Evolutionary conservation across 1,139 yeast species (phyloP), one percentile per base, ranked within the genome.

Genomic region (Spencermartinsiella ligniputridi): DNA sequence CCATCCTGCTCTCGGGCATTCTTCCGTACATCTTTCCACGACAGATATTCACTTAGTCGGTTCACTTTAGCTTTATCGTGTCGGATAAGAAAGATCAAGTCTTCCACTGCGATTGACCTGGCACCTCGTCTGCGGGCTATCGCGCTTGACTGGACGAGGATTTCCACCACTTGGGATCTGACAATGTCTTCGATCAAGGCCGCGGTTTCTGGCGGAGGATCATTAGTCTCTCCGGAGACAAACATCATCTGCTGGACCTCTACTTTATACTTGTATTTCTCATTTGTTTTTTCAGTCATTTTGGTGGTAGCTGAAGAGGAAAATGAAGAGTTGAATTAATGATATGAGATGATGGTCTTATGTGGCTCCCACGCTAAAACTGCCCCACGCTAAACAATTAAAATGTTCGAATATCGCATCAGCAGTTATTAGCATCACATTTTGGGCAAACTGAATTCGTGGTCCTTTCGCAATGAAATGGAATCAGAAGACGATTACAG

Each of bases 201-300:
- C 0, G 97, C 87, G 0, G 97, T 88, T 54, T 87, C 95, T 8
- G 83, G 74, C 0, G 97, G 96, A 2, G 97, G 95, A 56, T 92
- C 98, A 55, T 86, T 87, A 1, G 94, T 80, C 64, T 92, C 97
- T 1, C 98, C 99, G 49, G 85, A 78, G 48, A 92, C 98, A 70
- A 94, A 92, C 99, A 92, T 92, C 98, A 92, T 94, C 70, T 89
- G 96, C 63, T 87, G 96, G 57, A 88, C 87, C 64, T 88, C 96
- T 40, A 83, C 77, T 47, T 95, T 71, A 62, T 87, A 88, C 60
- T 81, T 79, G 67, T 84, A 82, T 60, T 83, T 82, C 52, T 75
- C 75, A 20, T 39, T 42, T 32, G 45, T 44, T 33, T 43, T 43
- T 15, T 43, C 42, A 3, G 45, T 32, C 48, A 43, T 47, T 8